Percentiles rank a stretch among this genome's conserved stretches.
phyloP scores from a whole-genome alignment of 2,329 filamentous ascomycete genomes.

The Calonectria henricotiae region DNA sequence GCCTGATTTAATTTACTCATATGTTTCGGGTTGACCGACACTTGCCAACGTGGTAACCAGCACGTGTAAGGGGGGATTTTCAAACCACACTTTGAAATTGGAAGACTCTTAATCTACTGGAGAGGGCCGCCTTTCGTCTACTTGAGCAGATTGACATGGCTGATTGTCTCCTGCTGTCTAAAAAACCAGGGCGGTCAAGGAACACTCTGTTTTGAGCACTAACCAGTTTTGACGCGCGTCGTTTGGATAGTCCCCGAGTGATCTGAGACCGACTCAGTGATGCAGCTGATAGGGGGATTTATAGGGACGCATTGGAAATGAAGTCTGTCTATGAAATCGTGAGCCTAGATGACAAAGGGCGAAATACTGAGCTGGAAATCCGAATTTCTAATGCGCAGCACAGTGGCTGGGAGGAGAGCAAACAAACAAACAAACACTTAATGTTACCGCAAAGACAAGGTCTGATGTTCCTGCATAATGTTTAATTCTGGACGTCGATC shows the following conservation, averaged over 20 bases:
- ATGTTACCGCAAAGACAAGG: background rate
- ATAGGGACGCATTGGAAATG: background rate
- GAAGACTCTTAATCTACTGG: background rate
- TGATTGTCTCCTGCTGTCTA: background rate
- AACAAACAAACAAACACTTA: background rate
- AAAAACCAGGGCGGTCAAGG: background rate
- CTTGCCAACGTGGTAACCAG: background rate
- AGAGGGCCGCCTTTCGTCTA: background rate
- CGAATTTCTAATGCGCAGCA: conserved; percentile 9
- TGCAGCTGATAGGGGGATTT: background rate
- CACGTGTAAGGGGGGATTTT: background rate
- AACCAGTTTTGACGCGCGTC: background rate
- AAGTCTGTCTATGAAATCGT: background rate
- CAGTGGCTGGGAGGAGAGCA: background rate
- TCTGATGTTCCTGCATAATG: conserved; percentile 18
- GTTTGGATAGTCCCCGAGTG: background rate
- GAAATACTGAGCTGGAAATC: background rate
- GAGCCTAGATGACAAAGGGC: background rate
- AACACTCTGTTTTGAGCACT: background rate
- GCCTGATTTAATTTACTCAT: too few species aligned
- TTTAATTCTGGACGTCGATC: conserved; percentile 14
- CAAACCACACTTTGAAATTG: background rate
- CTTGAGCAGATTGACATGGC: background rate
- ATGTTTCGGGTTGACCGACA: background rate
- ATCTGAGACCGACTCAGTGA: background rate